These are phyloP conservation scores for Naumovozyma castellii DNA, from an alignment of 805 yeast genomes.

Conservation along the genomic window DNA sequence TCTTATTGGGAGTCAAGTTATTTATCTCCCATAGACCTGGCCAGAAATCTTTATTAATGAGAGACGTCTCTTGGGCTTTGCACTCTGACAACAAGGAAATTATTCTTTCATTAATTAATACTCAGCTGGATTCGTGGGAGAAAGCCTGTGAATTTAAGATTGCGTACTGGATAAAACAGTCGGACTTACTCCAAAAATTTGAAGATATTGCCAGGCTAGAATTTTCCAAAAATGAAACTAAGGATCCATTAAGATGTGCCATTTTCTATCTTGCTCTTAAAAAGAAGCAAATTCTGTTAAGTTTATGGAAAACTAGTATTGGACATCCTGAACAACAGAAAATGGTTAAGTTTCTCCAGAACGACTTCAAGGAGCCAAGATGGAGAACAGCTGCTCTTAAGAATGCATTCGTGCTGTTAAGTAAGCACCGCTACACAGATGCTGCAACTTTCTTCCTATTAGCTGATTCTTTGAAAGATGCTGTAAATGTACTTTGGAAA, in stretches of 20 bases:
- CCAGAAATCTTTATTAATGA: constrained; percentile 51
- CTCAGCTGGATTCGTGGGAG: constrained; percentile 47
- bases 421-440: constrained; percentile 78
- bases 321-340: constrained; percentile 77
- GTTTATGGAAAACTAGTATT: constrained; percentile 72
- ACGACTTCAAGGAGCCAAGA: constrained; percentile 64
- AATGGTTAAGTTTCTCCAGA: constrained; percentile 64
- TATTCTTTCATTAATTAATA: constrained; percentile 37
- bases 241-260: constrained; percentile 69
- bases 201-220: constrained; percentile 68
- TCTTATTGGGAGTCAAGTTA: constrained; percentile 59
- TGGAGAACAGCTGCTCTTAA: constrained; percentile 88
- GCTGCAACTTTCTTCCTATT: constrained; percentile 84
- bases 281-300: constrained; percentile 65
- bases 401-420: constrained; percentile 81
- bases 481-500: constrained; percentile 60
- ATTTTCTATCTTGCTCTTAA: constrained; percentile 68
- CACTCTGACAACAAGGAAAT: constrained; percentile 73
- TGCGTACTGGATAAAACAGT: constrained; percentile 56
- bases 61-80: constrained; percentile 83
- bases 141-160: constrained; percentile 52
- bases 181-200: constrained; percentile 40
- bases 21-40: constrained; percentile 44
- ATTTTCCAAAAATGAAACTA: constrained; percentile 43
- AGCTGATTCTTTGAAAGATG: constrained; percentile 67